phyloP scores from a whole-genome alignment of 768 basidiomycete genomes.

The Kwoniella shandongensis region DNA sequence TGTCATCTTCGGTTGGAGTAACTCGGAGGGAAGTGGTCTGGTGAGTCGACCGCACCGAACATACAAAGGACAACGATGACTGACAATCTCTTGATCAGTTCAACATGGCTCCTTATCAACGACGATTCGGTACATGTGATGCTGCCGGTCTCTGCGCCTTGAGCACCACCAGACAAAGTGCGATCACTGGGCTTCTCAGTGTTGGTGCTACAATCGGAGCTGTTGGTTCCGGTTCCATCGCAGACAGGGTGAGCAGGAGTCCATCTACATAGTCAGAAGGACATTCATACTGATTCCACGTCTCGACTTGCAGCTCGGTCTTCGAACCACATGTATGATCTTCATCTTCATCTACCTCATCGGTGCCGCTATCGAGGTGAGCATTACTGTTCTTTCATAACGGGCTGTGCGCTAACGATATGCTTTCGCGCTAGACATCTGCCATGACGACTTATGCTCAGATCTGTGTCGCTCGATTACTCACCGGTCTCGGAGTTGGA shows the following conservation, averaged over 20 bases:
- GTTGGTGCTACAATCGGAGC: conserved; percentile 51
- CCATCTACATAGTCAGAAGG: not conserved
- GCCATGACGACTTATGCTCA: conserved; percentile 46
- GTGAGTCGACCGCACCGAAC: conserved; percentile 21
- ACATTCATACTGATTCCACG: not conserved
- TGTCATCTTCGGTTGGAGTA: conserved; percentile 51
- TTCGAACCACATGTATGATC: conserved; percentile 44
- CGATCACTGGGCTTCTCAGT: conserved; percentile 49
- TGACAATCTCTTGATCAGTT: conserved; percentile 23
- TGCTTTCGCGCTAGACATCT: conserved; percentile 31
- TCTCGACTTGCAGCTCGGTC: conserved; percentile 34
- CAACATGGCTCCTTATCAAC: conserved; percentile 42
- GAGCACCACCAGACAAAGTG: conserved; percentile 46
- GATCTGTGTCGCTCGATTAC: conserved; percentile 46
- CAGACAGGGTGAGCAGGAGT: conserved; percentile 26
- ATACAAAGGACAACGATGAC: not conserved
- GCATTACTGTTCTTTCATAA: conserved; percentile 2
- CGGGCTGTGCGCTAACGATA: no score
- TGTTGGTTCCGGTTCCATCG: conserved; percentile 44
- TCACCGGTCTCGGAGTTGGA: conserved; percentile 50
- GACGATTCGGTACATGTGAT: conserved; percentile 45
- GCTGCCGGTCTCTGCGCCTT: conserved; percentile 37
- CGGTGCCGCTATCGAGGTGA: conserved; percentile 50
- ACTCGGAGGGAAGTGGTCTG: conserved; percentile 49
- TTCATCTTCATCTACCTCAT: conserved; percentile 49